These are phyloP conservation scores for Flaveria brownii DNA, from an alignment of 129 eudicot species.

Conservation along the genomic window DNA sequence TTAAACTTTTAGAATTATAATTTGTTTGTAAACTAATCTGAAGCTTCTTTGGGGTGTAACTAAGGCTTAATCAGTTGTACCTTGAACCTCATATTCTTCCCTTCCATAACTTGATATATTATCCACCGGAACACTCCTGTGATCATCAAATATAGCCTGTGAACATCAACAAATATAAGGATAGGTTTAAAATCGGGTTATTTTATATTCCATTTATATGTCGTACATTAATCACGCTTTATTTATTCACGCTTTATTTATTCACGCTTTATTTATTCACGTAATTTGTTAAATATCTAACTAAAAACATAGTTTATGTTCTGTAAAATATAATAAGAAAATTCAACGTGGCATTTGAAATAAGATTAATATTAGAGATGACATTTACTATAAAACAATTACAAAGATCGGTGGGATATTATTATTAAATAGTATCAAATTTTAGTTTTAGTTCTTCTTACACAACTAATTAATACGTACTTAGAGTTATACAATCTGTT, in stretches of 20 bases:
- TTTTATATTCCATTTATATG: background rate
- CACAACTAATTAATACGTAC: no score
- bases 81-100: slow-evolving; percentile 49
- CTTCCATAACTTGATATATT: slow-evolving; percentile 48
- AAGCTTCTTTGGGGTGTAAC: no score
- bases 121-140: slow-evolving; percentile 57
- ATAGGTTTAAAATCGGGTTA: background rate
- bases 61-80: slow-evolving; percentile 29
- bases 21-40: no score
- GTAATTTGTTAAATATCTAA: background rate
- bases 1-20: no score
- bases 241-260: background rate
- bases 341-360: background rate
- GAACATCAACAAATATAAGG: slow-evolving; percentile 3
- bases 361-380: background rate
- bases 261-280: no score
- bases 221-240: background rate
- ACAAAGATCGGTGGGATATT: no score
- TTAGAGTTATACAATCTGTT: no score
- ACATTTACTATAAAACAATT: no score
- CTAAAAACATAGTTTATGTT: background rate
- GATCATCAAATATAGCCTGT: slow-evolving; percentile 60
- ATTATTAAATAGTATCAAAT: no score
- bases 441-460: no score
- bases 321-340: background rate